Base-by-base conservation (phyloP, 2,329 filamentous ascomycete species). In the Pestalotiopsis sp. region DNA sequence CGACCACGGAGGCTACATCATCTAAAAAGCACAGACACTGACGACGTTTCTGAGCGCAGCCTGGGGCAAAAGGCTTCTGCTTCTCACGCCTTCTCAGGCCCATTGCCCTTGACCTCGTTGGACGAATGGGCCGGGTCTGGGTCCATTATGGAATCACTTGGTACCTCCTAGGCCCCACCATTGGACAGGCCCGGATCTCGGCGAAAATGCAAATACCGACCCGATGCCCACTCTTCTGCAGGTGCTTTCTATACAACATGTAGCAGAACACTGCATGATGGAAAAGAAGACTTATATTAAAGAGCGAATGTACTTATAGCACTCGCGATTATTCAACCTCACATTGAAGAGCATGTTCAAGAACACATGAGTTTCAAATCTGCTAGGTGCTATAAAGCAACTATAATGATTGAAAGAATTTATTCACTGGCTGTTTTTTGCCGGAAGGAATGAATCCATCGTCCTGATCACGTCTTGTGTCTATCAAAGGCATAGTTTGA, bases 151-250 rank as follows among this genome's bases (percentile, higher is more conserved):
- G 17, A 52, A n/a, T 52, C 45, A 3, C 27, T 27, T 27, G 27
- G 27, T 27, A 17, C 25, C 13, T 58, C 52, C 52, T n/a, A 58
- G 14, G 20, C 20, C 17, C 62, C 41, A 23, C 38, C 63, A 17
- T 17, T 25, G 11, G 20, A 56, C 27, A 12, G n/a, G 36, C n/a
- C 63, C 63, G 41, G 63, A 38, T 36, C 36, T 63, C 63, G 63
- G 63, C 63, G 63, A 36, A 66, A 66, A 45, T 27, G 45, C 11
- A 66, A 56, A n/a, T 56, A 23, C 49, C 63, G 49, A 66, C n/a
- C 64, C 49, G 39, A 25, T 20, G 17, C 36, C 23, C 17, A 36
- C 23, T 36, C 7, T 36, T 9, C 7, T 36, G 6, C 31, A 36
- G 7, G 31, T 36, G 31, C 31, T 36, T 36, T 36, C 31, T 36